phyloP scores from a whole-genome alignment of 768 basidiomycete species.

The Auricularia sp. region DNA sequence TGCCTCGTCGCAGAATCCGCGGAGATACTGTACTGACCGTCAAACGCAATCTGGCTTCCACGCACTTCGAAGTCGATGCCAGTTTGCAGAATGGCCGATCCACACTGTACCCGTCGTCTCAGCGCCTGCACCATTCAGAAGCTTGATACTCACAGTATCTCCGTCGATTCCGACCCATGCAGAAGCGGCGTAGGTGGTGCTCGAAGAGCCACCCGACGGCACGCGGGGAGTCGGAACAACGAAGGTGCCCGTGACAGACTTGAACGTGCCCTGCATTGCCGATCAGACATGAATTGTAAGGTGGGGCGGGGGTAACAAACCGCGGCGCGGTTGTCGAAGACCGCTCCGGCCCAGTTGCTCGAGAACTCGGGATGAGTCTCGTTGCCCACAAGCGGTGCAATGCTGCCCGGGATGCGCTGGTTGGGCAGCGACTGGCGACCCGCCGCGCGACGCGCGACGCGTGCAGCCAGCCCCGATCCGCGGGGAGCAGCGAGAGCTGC shows the following conservation, averaged over 20 bases:
- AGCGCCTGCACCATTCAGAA: no score
- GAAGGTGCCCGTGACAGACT: conserved; percentile 28
- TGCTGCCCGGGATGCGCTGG: neutral
- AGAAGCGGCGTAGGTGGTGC: conserved; percentile 19
- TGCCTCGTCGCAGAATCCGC: neutral
- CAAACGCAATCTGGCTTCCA: conserved; percentile 17
- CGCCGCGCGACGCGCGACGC: conserved; percentile 15
- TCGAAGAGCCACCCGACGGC: conserved; percentile 15
- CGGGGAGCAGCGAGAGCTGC: conserved; percentile 16
- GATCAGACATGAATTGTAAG: neutral
- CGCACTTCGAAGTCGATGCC: conserved; percentile 25
- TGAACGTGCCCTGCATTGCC: conserved; percentile 21
- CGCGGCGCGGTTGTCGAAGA: conserved; percentile 15
- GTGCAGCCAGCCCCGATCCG: conserved; percentile 12
- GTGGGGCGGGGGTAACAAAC: conserved; percentile 7
- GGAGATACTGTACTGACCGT: conserved; percentile 15
- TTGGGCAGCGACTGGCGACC: conserved; percentile 10
- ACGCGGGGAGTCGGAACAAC: conserved; percentile 23
- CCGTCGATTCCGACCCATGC: conserved; percentile 32
- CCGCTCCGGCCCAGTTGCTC: conserved; percentile 29
- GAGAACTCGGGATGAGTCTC: conserved; percentile 22
- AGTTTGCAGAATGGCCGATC: conserved; percentile 26
- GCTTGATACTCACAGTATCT: conserved; percentile 14
- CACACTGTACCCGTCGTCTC: conserved; percentile 11
- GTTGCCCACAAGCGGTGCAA: neutral